Conservation (phyloP, 2,329 filamentous ascomycete genomes). For the Colletotrichum noveboracense region DNA sequence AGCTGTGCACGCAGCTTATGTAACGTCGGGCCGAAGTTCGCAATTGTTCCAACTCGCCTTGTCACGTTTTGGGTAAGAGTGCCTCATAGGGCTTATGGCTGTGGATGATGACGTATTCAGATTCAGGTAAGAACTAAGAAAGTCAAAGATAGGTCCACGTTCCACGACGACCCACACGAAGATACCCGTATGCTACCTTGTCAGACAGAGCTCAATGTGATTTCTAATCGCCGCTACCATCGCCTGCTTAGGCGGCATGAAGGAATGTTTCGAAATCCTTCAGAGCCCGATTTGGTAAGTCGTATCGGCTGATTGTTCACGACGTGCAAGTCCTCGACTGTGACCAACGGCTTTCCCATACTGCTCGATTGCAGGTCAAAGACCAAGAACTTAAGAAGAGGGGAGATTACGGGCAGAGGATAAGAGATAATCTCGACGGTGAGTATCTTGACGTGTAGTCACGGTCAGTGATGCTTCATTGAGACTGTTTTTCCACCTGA, state of each 20-base stretch:
- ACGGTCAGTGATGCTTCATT: not conserved
- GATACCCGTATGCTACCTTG: not conserved
- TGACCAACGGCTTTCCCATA: not conserved
- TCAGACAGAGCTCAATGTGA: not conserved
- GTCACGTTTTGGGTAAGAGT: not conserved
- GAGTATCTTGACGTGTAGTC: not conserved
- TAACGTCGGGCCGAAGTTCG: not conserved
- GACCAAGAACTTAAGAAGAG: not conserved
- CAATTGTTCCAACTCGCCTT: not conserved
- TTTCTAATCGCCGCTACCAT: not conserved
- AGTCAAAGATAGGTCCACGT: not conserved
- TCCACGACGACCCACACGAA: not conserved
- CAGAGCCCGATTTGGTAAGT: not conserved
- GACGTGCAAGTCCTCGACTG: not conserved
- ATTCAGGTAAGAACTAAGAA: not conserved
- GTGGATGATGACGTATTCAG: not conserved
- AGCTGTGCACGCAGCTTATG: not conserved
- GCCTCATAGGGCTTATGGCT: not conserved
- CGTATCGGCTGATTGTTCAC: not conserved
- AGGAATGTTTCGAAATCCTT: not conserved
- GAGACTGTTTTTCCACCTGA: not conserved
- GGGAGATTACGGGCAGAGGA: not conserved
- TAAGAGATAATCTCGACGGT: not conserved
- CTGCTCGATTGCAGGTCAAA: not conserved
- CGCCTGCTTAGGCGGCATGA: not conserved